These are phyloP conservation scores for Exophiala dermatitidis DNA, from an alignment of 2,329 filamentous ascomycete species.

Conservation along the genomic window DNA sequence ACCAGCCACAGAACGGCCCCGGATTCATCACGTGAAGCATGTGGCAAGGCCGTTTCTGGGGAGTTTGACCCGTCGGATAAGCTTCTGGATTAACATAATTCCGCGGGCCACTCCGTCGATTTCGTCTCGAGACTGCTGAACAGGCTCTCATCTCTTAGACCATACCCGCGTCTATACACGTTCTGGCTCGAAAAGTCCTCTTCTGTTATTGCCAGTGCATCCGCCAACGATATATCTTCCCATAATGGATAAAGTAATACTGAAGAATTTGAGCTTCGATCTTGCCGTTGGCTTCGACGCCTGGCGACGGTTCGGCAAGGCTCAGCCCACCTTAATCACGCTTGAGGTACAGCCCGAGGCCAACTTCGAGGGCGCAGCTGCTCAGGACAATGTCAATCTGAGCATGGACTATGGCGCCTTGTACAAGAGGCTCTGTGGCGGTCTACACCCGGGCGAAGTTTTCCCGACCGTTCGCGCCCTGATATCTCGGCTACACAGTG, in stretches of 20 bases:
- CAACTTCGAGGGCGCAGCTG: conserved; percentile 35
- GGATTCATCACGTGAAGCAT: conserved; percentile 8
- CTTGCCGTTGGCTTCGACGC: conserved; percentile 40
- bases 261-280: conserved; percentile 40
- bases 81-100: not conserved
- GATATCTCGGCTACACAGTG: conserved; percentile 9
- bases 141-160: too few species aligned
- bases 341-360: conserved; percentile 39
- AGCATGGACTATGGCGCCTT: conserved; percentile 45
- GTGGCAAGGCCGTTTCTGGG: not conserved
- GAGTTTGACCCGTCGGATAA: not conserved
- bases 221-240: not conserved
- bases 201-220: not conserved
- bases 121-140: not conserved
- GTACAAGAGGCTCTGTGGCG: conserved; percentile 36
- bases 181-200: not conserved
- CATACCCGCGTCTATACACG: too few species aligned
- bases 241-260: conserved; percentile 26
- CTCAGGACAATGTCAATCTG: conserved; percentile 39
- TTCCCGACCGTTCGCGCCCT: conserved; percentile 21
- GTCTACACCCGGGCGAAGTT: conserved; percentile 4
- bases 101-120: not conserved
- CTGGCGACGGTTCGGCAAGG: conserved; percentile 41
- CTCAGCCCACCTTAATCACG: conserved; percentile 40
- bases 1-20: conserved; percentile 7